A percentile compares a stretch with the other conserved stretches of the same genome.
These are phyloP conservation scores for Meyerozyma athensensis DNA, from an alignment of 1,139 yeast species.

Conservation along the genomic window DNA sequence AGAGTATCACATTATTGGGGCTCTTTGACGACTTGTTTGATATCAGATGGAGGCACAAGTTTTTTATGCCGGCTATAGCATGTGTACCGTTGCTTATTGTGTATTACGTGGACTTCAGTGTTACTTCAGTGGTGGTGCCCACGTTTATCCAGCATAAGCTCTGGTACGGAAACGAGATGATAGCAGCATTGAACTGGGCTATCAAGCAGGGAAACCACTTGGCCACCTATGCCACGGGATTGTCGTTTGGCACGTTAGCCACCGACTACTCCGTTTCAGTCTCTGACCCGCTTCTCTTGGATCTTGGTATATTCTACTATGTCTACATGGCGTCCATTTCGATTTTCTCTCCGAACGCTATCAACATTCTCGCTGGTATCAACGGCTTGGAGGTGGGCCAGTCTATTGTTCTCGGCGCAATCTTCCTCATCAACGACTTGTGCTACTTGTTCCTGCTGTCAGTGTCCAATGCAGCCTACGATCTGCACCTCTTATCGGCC, in stretches of 20 bases:
- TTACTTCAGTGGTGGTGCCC: constrained; percentile 86
- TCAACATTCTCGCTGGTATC: constrained; percentile 91
- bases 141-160: constrained; percentile 45
- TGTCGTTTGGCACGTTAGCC: constrained; percentile 34
- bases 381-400: constrained; percentile 98
- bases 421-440: constrained; percentile 70
- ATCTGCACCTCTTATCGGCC: constrained; percentile 78
- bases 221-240: constrained; percentile 33
- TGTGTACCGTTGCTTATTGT: constrained; percentile 87
- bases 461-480: constrained; percentile 57
- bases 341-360: constrained; percentile 94
- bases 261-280: constrained; percentile 28
- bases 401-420: constrained; percentile 67
- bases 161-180: constrained; percentile 16
- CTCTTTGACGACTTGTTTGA: constrained; percentile 93
- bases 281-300: constrained; percentile 37
- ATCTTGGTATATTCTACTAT: constrained; percentile 77
- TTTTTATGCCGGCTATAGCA: constrained; percentile 91
- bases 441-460: constrained; percentile 52
- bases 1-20: constrained; percentile 81
- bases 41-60: constrained; percentile 95
- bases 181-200: constrained; percentile 19
- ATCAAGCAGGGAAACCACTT: constrained; percentile 30
- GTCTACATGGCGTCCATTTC: constrained; percentile 87
- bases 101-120: constrained; percentile 91